phyloP scores from a whole-genome alignment of 2,329 filamentous ascomycete species.

The Curvularia eragrostidis region DNA sequence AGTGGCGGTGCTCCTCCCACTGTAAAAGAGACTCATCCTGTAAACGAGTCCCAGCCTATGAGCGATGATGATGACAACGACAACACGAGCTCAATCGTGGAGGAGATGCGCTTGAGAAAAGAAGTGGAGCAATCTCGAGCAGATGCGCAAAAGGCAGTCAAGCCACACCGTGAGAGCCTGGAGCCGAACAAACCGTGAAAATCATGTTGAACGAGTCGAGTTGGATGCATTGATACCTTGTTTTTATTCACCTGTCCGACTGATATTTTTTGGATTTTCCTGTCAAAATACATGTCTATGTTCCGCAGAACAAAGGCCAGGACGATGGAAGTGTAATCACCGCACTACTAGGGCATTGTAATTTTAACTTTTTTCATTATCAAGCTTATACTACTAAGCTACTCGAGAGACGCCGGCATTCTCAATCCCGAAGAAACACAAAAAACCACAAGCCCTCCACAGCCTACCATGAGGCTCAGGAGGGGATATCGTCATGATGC shows the following conservation, averaged over 20 bases:
- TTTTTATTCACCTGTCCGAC: too few species aligned
- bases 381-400: slow-evolving; percentile 24
- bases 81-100: background rate
- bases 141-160: background rate
- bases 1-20: background rate
- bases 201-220: background rate
- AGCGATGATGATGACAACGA: background rate
- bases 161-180: background rate
- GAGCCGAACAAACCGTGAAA: slow-evolving; percentile 5
- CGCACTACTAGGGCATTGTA: background rate
- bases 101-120: background rate
- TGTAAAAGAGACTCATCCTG: background rate
- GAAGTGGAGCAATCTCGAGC: slow-evolving; percentile 4
- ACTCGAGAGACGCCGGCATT: slow-evolving; percentile 27
- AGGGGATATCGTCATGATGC: slow-evolving; percentile 33
- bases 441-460: slow-evolving; percentile 25
- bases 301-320: background rate
- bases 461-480: slow-evolving; percentile 25
- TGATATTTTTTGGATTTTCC: too few species aligned
- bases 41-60: background rate
- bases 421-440: slow-evolving; percentile 17
- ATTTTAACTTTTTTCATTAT: slow-evolving; percentile 30
- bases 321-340: background rate
- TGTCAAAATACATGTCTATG: background rate
- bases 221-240: too few species aligned